Conservation (phyloP, 1,284 basidiomycete genomes). For the Cystobasidium pallidum region DNA sequence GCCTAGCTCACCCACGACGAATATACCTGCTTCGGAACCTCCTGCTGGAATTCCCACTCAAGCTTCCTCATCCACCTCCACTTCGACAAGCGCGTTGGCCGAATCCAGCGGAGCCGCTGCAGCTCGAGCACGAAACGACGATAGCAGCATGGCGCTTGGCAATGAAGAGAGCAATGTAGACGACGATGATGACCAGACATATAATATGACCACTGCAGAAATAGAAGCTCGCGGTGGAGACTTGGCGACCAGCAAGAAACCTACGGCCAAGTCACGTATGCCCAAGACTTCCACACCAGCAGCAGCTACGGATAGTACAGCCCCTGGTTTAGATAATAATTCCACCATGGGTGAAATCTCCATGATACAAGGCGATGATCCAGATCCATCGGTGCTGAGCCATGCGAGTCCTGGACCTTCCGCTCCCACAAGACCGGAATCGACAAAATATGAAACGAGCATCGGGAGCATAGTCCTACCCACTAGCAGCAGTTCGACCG, state of each 20-base stretch:
- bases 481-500: not conserved
- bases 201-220: not conserved
- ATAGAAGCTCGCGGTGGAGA: not conserved
- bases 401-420: slow-evolving; percentile 11
- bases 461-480: slow-evolving; percentile 34
- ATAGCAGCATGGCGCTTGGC: not conserved
- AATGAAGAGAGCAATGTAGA: not conserved
- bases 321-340: not conserved
- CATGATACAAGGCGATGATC: not conserved
- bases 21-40: not conserved
- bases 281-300: slow-evolving; percentile 6
- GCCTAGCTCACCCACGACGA: not conserved
- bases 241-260: not conserved
- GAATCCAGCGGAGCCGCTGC: slow-evolving; percentile 2
- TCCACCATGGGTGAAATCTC: not conserved
- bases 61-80: not conserved
- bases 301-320: not conserved
- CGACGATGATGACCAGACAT: not conserved
- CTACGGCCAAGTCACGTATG: not conserved
- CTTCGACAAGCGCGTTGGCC: slow-evolving; percentile 1
- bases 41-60: not conserved
- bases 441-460: slow-evolving; percentile 29
- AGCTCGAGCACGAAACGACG: not conserved
- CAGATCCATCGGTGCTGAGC: slow-evolving; percentile 2
- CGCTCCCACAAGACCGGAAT: not conserved